These are phyloP conservation scores for Moricandia moricandioides DNA, from an alignment of 345 rosid species.

Conservation along the genomic window DNA sequence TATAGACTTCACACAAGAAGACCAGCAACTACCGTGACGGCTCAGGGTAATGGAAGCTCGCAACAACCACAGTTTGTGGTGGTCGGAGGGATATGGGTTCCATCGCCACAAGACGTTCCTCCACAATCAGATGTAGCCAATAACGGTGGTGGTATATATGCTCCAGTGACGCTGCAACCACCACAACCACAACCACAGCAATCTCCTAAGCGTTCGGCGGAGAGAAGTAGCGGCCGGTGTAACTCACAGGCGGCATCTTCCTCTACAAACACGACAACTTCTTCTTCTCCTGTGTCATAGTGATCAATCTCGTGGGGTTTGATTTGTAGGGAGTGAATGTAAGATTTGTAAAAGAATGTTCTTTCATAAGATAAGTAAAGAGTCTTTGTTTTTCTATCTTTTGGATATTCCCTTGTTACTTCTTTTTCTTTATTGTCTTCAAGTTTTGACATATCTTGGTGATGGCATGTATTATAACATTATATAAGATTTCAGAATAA, in stretches of 20 bases:
- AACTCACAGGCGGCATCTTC: conserved; percentile 68
- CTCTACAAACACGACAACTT: conserved; percentile 53
- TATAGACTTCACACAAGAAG: conserved; percentile 86
- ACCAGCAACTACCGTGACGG: conserved; percentile 44
- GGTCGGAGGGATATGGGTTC: conserved; percentile 93
- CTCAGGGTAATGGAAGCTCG: conserved; percentile 42
- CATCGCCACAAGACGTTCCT: conserved; percentile 58
- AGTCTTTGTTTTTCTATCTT: neutral
- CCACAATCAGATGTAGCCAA: conserved; percentile 36
- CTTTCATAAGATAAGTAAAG: neutral
- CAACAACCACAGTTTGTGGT: conserved; percentile 82
- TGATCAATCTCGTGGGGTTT: neutral
- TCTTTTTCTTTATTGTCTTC: neutral
- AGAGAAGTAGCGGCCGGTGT: conserved; percentile 46
- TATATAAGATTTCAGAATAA: neutral
- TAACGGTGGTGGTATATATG: conserved; percentile 40
- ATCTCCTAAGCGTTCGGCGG: conserved; percentile 45
- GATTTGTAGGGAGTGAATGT: conserved; percentile 18
- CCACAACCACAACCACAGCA: conserved; percentile 14
- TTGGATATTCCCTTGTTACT: neutral
- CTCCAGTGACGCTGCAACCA: conserved; percentile 48
- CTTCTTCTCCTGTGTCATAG: conserved; percentile 45
- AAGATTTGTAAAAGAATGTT: conserved; percentile 20
- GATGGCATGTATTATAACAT: neutral
- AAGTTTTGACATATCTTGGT: neutral